Evolutionary conservation across 2,329 filamentous ascomycete genomes (phyloP), one percentile per base, ranked within the genome.

Genomic region (Penicillium sp.): DNA sequence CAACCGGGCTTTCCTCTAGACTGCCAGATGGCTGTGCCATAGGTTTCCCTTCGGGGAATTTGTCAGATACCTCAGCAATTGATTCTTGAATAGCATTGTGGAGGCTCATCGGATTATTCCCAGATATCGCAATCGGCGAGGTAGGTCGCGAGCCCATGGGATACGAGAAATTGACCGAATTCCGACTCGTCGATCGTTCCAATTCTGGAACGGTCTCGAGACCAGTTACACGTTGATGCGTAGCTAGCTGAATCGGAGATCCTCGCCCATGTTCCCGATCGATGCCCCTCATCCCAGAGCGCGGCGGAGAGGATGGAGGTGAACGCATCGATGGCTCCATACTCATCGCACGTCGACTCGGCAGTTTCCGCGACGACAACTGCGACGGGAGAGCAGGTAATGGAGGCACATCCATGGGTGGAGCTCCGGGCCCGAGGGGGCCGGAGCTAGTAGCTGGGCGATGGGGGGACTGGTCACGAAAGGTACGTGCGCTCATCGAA

Each of bases 401-500:
- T 1, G 91, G 91, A 31, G 91, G 90, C 50, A 83, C 77, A 48
- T 76, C 71, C 71, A 73, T 69, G 43, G 73, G 57, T 10, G 26
- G 75, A 44, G 75, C 70, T 69, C 73, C 71, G 46, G 73, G 72
- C 56, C 73, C 69, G 70, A 73, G 71, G 46, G 73, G 73, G 55
- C 73, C 69, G 53, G 80, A 79, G 69, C 74, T 74, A 72, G 79
- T 72, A 42, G 69, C 66, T 31, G 73, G 69, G 35, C 74, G 73
- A 53, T 66, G 68, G 58, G 82, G 90, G 4, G 87, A 95, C 4
- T 87, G 85, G 13, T 88, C 89, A 63, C 92, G 86, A 73, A 97
- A 96, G 1, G 91, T 92, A 56, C 93, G 85, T 71, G 93, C 89
- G 31, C 85, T 88, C 92, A 97, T 96, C 48, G 92, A 96, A 22